These are phyloP conservation scores for Przewalskia tangutica DNA, from an alignment of 257 asterid species.

Conservation along the genomic window DNA sequence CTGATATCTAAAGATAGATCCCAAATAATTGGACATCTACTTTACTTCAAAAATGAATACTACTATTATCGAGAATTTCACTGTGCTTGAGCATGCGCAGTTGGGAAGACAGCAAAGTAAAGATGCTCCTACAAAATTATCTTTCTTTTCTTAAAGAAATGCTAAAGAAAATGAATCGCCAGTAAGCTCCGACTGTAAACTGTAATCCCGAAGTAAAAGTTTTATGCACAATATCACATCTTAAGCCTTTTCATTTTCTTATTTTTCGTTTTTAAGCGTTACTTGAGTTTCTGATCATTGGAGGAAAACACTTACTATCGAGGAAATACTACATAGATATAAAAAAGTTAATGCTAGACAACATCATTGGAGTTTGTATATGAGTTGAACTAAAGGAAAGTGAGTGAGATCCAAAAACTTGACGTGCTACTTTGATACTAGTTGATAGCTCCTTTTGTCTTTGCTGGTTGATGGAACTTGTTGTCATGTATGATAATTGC, in stretches of 20 bases:
- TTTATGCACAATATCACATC: background rate
- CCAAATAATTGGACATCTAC: background rate
- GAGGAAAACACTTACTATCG: no score
- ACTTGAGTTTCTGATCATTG: background rate
- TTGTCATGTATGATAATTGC: background rate
- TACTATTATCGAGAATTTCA: background rate
- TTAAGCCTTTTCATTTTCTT: no score
- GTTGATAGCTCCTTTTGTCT: background rate
- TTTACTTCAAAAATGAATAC: background rate
- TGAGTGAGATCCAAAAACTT: background rate
- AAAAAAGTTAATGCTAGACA: background rate
- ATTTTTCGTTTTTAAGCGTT: no score
- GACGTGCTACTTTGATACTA: background rate
- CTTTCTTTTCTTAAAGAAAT: no score
- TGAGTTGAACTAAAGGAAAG: background rate
- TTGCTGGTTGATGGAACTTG: background rate
- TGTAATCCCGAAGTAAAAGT: background rate
- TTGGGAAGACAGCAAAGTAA: background rate
- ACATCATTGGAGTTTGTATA: background rate
- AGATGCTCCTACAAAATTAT: no score
- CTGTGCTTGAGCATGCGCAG: background rate
- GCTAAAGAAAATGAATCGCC: background rate
- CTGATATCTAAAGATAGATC: background rate
- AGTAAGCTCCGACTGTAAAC: background rate
- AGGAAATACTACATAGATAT: no score